Evolutionary conservation across 257 asterid species (phyloP).

Genomic region (Solanum dulcamara): DNA sequence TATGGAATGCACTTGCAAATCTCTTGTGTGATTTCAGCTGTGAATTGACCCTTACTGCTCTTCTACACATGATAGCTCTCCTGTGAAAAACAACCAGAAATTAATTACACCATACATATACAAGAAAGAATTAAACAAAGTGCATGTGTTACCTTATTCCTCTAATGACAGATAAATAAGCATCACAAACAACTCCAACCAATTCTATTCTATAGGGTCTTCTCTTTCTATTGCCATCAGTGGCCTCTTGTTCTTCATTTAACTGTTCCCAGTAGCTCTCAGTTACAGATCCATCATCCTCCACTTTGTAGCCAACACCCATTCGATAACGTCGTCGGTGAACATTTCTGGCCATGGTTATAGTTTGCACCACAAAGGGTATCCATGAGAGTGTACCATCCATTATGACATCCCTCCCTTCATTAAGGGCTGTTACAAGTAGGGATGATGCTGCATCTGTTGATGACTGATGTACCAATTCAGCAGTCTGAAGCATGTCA

Average conservation of each 20-base stretch:
- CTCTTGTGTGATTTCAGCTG: slow-evolving; percentile 88
- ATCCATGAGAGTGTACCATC: slow-evolving; percentile 96
- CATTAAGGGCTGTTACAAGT: slow-evolving; percentile 80
- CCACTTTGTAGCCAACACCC: slow-evolving; percentile 10
- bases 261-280: slow-evolving; percentile 12
- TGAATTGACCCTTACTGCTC: slow-evolving; percentile 90
- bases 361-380: slow-evolving; percentile 63
- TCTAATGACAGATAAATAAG: slow-evolving; percentile 16
- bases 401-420: slow-evolving; percentile 97
- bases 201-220: slow-evolving; percentile 12
- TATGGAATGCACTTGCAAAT: slow-evolving; percentile 72
- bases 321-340: slow-evolving; percentile 14
- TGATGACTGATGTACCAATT: slow-evolving; percentile 81
- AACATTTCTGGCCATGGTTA: slow-evolving; percentile 16
- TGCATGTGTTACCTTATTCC: slow-evolving; percentile 9
- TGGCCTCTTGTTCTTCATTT: slow-evolving; percentile 7
- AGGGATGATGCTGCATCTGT: slow-evolving; percentile 96
- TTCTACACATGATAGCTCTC: slow-evolving; percentile 87
- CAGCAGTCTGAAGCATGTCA: slow-evolving; percentile 98
- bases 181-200: slow-evolving; percentile 18
- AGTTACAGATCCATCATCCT: slow-evolving; percentile 9
- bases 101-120: not conserved
- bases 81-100: slow-evolving; percentile 18
- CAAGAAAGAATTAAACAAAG: not conserved
- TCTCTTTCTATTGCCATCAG: slow-evolving; percentile 14